Conservation (phyloP, 176 grass and related monocot genomes). For the Musa acuminata region DNA sequence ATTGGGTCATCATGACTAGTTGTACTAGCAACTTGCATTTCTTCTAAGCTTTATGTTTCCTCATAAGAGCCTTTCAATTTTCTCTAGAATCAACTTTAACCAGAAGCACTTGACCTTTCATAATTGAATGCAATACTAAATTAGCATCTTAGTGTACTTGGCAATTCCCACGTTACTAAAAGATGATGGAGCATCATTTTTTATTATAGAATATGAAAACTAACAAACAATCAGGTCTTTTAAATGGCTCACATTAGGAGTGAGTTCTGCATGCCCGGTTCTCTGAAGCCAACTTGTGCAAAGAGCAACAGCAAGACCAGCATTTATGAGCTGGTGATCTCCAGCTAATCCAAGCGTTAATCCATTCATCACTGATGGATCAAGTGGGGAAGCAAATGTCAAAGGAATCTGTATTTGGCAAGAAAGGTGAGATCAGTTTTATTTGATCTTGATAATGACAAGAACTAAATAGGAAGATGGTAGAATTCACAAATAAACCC, state of each 20-base stretch:
- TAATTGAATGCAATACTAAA: no score
- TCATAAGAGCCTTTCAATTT: no score
- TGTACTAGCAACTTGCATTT: no score
- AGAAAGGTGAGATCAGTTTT: not conserved
- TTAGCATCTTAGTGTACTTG: not conserved
- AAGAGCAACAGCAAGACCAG: slow-evolving; percentile 29
- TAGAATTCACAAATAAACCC: no score
- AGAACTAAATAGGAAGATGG: not conserved
- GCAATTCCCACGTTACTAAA: not conserved
- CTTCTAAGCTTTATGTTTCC: no score
- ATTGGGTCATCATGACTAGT: no score
- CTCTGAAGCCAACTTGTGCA: slow-evolving; percentile 26
- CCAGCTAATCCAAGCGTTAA: slow-evolving; percentile 27
- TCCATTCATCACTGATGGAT: slow-evolving; percentile 12
- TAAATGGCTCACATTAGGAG: not conserved
- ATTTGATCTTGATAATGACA: not conserved
- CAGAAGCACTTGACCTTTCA: no score
- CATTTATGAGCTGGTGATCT: slow-evolving; percentile 26
- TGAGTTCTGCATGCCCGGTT: slow-evolving; percentile 13
- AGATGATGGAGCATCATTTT: not conserved
- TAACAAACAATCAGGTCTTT: not conserved
- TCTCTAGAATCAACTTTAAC: no score
- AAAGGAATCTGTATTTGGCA: slow-evolving; percentile 16
- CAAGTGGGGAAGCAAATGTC: slow-evolving; percentile 13
- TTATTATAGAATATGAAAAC: not conserved